A percentile compares a stretch with the other conserved stretches of the same genome.
Conservation (phyloP, 2,329 filamentous ascomycete genomes). For the Fusarium piperis region DNA sequence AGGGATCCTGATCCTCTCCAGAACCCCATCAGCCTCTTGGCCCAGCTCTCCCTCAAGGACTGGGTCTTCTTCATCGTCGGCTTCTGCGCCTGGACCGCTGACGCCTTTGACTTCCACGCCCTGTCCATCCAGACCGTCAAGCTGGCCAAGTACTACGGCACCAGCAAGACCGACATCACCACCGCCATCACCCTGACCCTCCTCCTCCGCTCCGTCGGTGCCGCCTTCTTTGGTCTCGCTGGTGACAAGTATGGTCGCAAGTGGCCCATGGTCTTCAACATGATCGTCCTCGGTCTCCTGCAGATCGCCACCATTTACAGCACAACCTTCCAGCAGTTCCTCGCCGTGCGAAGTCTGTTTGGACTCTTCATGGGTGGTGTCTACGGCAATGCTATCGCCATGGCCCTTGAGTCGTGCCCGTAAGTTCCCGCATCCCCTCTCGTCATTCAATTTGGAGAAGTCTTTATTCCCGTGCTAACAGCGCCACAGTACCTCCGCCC, state of each 20-base stretch:
- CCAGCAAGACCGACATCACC: constrained; percentile 72
- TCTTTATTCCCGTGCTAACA: constrained; percentile 32
- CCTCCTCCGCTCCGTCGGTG: constrained; percentile 78
- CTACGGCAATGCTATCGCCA: constrained; percentile 81
- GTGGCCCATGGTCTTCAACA: constrained; percentile 85
- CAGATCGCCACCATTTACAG: constrained; percentile 83
- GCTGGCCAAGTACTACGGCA: constrained; percentile 63
- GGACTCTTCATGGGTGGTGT: constrained; percentile 85
- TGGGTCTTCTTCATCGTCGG: constrained; percentile 83
- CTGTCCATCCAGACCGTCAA: constrained; percentile 82
- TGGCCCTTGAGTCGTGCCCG: constrained; percentile 79
- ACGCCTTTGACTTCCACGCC: constrained; percentile 86
- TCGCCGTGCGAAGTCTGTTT: constrained; percentile 78
- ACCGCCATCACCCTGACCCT: constrained; percentile 81
- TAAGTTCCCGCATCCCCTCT: constrained; percentile 48
- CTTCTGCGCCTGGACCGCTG: constrained; percentile 80
- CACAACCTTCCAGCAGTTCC: constrained; percentile 75
- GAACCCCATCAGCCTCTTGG: constrained; percentile 76
- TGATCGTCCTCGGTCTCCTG: constrained; percentile 73
- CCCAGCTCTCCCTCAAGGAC: constrained; percentile 69
- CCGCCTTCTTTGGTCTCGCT: constrained; percentile 78
- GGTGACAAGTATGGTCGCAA: constrained; percentile 85
- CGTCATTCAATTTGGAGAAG: constrained; percentile 29
- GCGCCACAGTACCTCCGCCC: constrained; percentile 63
- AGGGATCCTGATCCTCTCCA: constrained; percentile 70